Percentiles rank a stretch among this genome's conserved stretches.
Conservation (phyloP, 1,139 yeast species). For the Zygosaccharomyces sapae region DNA sequence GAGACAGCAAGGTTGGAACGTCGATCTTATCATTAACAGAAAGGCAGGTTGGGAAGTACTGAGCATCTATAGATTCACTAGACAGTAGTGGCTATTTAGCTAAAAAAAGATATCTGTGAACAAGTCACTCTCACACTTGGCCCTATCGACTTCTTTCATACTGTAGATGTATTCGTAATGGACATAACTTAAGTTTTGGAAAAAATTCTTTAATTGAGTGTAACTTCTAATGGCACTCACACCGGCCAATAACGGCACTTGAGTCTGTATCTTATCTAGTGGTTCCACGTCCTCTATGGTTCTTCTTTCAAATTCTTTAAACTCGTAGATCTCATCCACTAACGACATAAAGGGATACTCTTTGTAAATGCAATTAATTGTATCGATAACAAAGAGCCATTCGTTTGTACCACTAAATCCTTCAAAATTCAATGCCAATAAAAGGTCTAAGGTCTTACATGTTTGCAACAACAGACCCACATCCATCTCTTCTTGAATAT, state of each 20-base stretch:
- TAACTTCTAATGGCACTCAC: constrained; percentile 44
- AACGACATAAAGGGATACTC: constrained; percentile 40
- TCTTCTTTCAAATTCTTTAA: constrained; percentile 37
- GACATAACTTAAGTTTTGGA: constrained; percentile 64
- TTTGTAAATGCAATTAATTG: constrained; percentile 56
- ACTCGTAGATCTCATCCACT: constrained; percentile 47
- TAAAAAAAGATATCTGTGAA: constrained; percentile 48
- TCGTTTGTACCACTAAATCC: constrained; percentile 71
- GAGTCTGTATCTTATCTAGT: constrained; percentile 9
- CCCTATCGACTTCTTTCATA: constrained; percentile 47
- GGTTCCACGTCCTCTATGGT: constrained; percentile 18
- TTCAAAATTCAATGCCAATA: constrained; percentile 63
- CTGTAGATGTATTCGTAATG: constrained; percentile 71
- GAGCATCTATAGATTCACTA: constrained; percentile 56
- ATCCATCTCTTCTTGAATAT: constrained; percentile 41
- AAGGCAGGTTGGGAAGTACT: constrained; percentile 98
- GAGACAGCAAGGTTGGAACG: constrained; percentile 52
- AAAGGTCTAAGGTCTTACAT: constrained; percentile 72
- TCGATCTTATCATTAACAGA: constrained; percentile 50
- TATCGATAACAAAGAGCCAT: constrained; percentile 81
- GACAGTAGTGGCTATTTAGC: constrained; percentile 6
- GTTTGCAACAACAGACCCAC: constrained; percentile 50
- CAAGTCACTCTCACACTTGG: constrained; percentile 51
- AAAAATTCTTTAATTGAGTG: constrained; percentile 52
- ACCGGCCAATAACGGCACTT: constrained; percentile 13